Conservation (phyloP, 495 filamentous ascomycete species). For the Penicillium angulare region DNA sequence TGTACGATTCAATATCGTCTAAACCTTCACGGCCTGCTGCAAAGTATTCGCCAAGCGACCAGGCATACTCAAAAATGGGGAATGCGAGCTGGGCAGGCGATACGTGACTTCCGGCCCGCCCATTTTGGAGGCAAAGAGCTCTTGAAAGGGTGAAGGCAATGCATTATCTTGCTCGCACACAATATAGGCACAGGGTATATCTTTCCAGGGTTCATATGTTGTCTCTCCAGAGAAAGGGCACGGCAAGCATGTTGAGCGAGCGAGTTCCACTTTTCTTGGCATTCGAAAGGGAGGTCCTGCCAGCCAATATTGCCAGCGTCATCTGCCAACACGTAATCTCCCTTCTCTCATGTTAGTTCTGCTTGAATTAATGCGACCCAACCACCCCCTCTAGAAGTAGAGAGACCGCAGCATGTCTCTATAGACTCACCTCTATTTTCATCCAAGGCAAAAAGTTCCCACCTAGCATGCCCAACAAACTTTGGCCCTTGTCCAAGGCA, state of each 20-base stretch:
- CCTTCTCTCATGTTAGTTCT: constrained; percentile 5
- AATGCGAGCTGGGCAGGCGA: constrained; percentile 25
- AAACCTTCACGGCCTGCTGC: not conserved
- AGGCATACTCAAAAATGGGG: constrained; percentile 31
- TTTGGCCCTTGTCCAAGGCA: constrained; percentile 27
- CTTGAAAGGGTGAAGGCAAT: constrained; percentile 29
- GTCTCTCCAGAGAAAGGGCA: constrained; percentile 19
- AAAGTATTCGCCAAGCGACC: constrained; percentile 11
- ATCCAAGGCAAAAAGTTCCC: constrained; percentile 29
- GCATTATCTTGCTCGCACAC: constrained; percentile 30
- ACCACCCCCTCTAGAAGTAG: not conserved
- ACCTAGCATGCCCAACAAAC: constrained; percentile 24
- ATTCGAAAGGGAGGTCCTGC: constrained; percentile 22
- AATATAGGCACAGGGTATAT: constrained; percentile 31
- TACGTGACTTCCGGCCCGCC: constrained; percentile 19
- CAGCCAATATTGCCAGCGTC: constrained; percentile 12
- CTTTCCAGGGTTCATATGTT: constrained; percentile 24
- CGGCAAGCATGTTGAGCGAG: constrained; percentile 17
- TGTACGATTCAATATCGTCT: no score
- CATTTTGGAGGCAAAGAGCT: constrained; percentile 26
- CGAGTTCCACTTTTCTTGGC: constrained; percentile 18
- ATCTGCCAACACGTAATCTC: constrained; percentile 21
- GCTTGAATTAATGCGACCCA: not conserved
- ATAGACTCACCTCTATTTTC: constrained; percentile 23
- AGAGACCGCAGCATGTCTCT: not conserved